Conservation (phyloP, 331 rosid genomes). For the Pyrus hybrid region DNA sequence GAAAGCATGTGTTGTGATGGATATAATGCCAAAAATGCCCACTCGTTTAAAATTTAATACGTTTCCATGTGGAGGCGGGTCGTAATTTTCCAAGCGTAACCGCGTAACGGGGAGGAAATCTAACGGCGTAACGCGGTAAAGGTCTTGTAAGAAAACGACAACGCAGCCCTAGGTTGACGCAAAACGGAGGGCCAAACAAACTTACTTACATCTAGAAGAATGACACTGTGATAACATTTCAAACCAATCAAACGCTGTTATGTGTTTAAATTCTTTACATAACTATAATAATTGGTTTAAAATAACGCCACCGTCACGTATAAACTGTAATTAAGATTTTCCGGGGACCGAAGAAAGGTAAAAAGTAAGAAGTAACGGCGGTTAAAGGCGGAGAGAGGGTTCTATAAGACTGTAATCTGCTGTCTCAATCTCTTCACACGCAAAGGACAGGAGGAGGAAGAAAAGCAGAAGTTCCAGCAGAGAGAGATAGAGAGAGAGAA, state of each 20-base stretch:
- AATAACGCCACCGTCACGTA: fast-evolving
- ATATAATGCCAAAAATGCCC: neutral
- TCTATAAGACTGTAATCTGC: neutral
- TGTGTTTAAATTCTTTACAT: fast-evolving
- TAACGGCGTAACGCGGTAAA: neutral
- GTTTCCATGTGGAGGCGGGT: neutral
- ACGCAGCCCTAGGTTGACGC: neutral
- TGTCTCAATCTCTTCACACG: neutral
- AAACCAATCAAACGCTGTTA: neutral
- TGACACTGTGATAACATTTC: too few relatives aligned
- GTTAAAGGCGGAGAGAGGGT: conserved; percentile 15
- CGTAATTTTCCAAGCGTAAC: neutral
- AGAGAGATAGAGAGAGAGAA: neutral
- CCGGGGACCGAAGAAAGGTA: neutral
- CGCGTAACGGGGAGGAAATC: neutral
- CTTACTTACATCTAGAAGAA: too few relatives aligned
- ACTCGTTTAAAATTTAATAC: neutral
- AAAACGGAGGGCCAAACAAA: neutral
- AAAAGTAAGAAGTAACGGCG: conserved; percentile 13
- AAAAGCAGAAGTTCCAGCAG: neutral
- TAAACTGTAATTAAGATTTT: too few relatives aligned
- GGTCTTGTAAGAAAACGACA: neutral
- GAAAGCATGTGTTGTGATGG: neutral
- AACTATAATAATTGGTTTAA: fast-evolving
- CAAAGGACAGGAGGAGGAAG: neutral